phyloP scores from a whole-genome alignment of 108 stramenopile species.

The Asterionellopsis glacialis region DNA sequence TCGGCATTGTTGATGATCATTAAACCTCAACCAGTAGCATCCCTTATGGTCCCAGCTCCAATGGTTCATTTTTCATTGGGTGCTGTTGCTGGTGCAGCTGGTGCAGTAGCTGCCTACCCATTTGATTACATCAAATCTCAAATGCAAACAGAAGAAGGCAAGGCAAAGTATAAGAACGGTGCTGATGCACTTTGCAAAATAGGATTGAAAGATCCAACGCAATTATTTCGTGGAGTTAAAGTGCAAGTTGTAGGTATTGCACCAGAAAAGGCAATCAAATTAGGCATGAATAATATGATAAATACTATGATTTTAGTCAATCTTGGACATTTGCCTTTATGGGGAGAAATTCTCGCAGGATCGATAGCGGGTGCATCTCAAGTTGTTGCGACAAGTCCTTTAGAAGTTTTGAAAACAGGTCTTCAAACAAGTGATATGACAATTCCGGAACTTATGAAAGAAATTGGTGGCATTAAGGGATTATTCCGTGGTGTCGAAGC shows the following conservation, averaged over 20 bases:
- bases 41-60: constrained; percentile 10
- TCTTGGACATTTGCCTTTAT: neutral
- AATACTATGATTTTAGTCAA: constrained; percentile 6
- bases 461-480: constrained; percentile 7
- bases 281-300: constrained; percentile 48
- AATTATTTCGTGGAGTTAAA: constrained; percentile 44
- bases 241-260: constrained; percentile 51
- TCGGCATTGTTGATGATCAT: no score
- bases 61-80: constrained; percentile 10
- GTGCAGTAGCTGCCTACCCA: constrained; percentile 29
- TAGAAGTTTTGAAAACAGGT: constrained; percentile 63
- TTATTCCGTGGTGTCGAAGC: constrained; percentile 1
- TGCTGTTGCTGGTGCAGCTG: constrained; percentile 16
- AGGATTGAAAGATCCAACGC: constrained; percentile 12
- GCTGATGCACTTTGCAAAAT: neutral
- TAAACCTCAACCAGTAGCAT: no score
- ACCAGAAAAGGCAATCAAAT: constrained; percentile 69
- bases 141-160: constrained; percentile 23
- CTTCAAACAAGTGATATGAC: constrained; percentile 33
- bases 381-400: constrained; percentile 58
- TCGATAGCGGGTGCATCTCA: constrained; percentile 43
- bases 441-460: constrained; percentile 1
- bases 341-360: constrained; percentile 27
- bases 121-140: constrained; percentile 31
- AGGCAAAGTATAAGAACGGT: constrained; percentile 6